Conservation (phyloP, 2,329 filamentous ascomycete species). For the Colletotrichum nymphaeae region DNA sequence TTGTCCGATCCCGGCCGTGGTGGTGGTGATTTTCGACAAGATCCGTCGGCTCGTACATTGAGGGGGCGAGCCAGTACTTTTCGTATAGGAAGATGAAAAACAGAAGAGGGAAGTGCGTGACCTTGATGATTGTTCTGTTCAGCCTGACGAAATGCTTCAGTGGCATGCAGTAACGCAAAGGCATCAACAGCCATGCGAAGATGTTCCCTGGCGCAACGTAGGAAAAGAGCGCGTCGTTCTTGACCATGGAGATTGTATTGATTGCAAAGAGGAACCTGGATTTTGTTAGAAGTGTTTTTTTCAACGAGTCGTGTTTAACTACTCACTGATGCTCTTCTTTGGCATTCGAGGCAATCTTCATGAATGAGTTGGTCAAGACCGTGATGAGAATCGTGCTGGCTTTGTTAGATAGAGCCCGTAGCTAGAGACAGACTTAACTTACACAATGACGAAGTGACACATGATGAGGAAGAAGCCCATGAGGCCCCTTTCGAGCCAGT, state of each 20-base stretch:
- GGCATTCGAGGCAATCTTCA: constrained; percentile 92
- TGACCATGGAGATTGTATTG: constrained; percentile 98
- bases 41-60: constrained; percentile 85
- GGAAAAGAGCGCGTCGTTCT: constrained; percentile 95
- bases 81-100: constrained; percentile 92
- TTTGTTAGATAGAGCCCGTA: constrained; percentile 3
- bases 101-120: constrained; percentile 88
- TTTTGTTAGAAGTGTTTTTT: constrained; percentile 21
- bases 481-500: constrained; percentile 79
- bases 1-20: constrained; percentile 58
- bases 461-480: constrained; percentile 90
- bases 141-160: constrained; percentile 85
- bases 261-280: constrained; percentile 87
- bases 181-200: constrained; percentile 88
- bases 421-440: constrained; percentile 43
- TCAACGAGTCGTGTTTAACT: too few species aligned
- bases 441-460: constrained; percentile 92
- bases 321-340: constrained; percentile 85
- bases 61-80: constrained; percentile 78
- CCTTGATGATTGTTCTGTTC: constrained; percentile 91
- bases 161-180: constrained; percentile 82
- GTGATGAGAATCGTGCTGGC: constrained; percentile 87
- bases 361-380: constrained; percentile 96
- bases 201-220: constrained; percentile 94
- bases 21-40: constrained; percentile 78